Evolutionary conservation across 1,284 basidiomycete species (phyloP).

Genomic region (Xerocomus nothofagi): DNA sequence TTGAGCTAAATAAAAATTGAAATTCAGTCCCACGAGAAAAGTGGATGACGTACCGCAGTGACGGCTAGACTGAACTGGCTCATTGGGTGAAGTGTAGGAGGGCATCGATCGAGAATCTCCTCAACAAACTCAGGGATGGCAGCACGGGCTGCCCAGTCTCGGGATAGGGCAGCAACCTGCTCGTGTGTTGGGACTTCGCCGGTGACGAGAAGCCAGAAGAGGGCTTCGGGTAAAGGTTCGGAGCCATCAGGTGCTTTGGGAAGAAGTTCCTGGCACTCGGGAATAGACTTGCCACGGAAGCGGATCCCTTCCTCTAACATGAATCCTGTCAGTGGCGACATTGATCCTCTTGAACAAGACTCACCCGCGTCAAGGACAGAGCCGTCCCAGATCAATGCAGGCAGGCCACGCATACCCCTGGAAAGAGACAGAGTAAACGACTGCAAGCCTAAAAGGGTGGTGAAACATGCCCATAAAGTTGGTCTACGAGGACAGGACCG

Average conservation of each 20-base stretch:
- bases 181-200: constrained; percentile 90
- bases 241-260: constrained; percentile 87
- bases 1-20: constrained; percentile 62
- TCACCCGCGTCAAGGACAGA: constrained; percentile 89
- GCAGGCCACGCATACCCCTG: constrained; percentile 91
- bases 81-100: constrained; percentile 95
- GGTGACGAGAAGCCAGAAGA: constrained; percentile 95
- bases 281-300: constrained; percentile 92
- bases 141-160: constrained; percentile 91
- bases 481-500: constrained; percentile 88
- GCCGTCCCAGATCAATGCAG: constrained; percentile 91
- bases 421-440: constrained; percentile 19
- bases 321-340: constrained; percentile 5
- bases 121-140: constrained; percentile 90
- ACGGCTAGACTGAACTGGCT: constrained; percentile 94
- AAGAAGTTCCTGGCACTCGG: constrained; percentile 82
- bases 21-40: not conserved
- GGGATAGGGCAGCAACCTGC: constrained; percentile 82
- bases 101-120: constrained; percentile 90
- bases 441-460: not conserved
- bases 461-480: constrained; percentile 73
- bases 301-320: constrained; percentile 88
- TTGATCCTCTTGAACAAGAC: constrained; percentile 1
- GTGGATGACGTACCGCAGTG: constrained; percentile 70
- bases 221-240: constrained; percentile 91